phyloP scores from a whole-genome alignment of 176 grass and related monocot species.

The Calamus simplicifolius region DNA sequence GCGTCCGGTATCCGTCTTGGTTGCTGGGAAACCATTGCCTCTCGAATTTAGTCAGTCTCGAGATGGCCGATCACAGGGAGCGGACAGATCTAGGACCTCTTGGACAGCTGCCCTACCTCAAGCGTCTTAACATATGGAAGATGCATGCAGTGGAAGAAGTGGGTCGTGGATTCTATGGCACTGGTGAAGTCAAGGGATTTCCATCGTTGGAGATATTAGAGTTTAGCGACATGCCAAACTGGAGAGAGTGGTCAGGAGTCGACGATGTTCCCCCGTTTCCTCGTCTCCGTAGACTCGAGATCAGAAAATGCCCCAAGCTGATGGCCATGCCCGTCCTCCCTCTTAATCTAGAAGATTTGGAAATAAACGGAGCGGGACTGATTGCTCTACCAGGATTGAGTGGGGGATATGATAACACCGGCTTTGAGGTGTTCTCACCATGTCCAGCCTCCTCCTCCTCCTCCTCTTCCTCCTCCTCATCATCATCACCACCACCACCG shows the following conservation, averaged over 20 bases:
- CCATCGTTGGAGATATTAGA: conserved; percentile 30
- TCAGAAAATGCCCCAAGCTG: conserved; percentile 34
- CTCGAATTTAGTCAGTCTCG: too few species aligned
- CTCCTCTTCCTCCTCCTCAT: too few species aligned
- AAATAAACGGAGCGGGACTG: conserved; percentile 24
- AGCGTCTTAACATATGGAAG: conserved; percentile 15
- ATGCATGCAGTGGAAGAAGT: conserved; percentile 26
- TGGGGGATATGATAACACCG: not conserved
- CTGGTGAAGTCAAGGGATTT: conserved; percentile 20
- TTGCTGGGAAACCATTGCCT: too few species aligned
- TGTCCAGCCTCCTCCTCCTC: too few species aligned
- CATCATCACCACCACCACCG: conserved; percentile 24
- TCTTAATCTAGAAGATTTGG: conserved; percentile 3
- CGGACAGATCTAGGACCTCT: too few species aligned
- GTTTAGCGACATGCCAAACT: conserved; percentile 10
- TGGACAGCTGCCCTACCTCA: too few species aligned
- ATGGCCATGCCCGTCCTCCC: conserved; percentile 26
- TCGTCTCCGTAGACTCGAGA: conserved; percentile 23
- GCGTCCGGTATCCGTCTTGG: too few species aligned
- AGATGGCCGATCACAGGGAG: too few species aligned
- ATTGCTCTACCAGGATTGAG: conserved; percentile 13
- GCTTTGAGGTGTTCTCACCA: not conserved
- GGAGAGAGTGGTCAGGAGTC: conserved; percentile 27
- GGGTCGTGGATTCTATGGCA: not conserved
- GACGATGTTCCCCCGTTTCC: conserved; percentile 13